phyloP scores from a whole-genome alignment of 2,329 filamentous ascomycete species.

The Colletotrichum sp. region DNA sequence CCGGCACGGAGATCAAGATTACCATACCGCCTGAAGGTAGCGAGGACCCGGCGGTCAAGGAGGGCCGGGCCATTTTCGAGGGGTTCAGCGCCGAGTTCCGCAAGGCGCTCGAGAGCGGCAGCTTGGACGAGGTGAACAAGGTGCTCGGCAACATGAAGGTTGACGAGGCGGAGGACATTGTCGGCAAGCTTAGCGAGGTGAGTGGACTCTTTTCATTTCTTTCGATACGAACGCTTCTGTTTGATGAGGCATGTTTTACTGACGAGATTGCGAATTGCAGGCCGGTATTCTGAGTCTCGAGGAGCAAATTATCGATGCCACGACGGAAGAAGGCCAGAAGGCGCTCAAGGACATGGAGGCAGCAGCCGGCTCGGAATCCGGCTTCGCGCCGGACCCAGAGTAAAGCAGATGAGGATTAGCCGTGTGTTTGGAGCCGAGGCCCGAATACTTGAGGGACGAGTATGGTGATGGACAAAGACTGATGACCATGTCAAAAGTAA shows the following conservation, averaged over 20 bases:
- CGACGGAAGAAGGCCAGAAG: conserved; percentile 82
- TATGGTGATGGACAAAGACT: neutral
- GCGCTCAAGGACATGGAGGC: conserved; percentile 78
- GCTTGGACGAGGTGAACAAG: conserved; percentile 65
- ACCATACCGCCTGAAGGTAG: conserved; percentile 74
- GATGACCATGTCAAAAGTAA: neutral
- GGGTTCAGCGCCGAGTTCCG: conserved; percentile 81
- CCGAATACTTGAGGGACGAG: neutral
- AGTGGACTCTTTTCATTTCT: neutral
- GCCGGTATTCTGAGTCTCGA: conserved; percentile 91
- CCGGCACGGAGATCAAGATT: conserved; percentile 90
- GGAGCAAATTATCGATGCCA: conserved; percentile 93
- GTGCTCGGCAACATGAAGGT: conserved; percentile 87
- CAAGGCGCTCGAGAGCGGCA: conserved; percentile 85
- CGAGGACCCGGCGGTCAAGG: conserved; percentile 67
- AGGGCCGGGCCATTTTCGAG: conserved; percentile 79
- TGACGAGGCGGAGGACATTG: conserved; percentile 84
- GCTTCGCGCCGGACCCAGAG: conserved; percentile 45
- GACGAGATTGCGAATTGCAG: conserved; percentile 35
- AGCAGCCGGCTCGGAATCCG: conserved; percentile 35
- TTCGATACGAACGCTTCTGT: neutral
- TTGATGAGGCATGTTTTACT: conserved; percentile 25
- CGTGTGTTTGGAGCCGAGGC: neutral
- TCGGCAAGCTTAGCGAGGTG: conserved; percentile 78
- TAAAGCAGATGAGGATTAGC: conserved; percentile 25